Percentiles rank a stretch among this genome's conserved stretches.
These are phyloP conservation scores for Teunomyces atbi DNA, from an alignment of 805 yeast genomes.

Conservation along the genomic window DNA sequence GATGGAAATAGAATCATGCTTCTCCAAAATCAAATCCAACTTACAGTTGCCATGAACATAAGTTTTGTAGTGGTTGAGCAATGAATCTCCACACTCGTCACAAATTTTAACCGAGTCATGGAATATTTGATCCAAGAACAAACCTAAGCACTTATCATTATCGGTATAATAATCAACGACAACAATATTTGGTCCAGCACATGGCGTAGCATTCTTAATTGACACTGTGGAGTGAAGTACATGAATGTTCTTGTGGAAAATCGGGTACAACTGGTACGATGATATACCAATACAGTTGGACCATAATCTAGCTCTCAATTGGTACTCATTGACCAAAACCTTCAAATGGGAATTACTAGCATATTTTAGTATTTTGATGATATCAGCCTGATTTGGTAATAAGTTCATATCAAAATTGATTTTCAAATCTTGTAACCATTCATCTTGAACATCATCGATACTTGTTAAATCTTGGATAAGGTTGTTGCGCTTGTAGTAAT, in stretches of 20 bases:
- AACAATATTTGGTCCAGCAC: constrained; percentile 85
- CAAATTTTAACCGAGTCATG: constrained; percentile 66
- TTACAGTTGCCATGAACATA: constrained; percentile 89
- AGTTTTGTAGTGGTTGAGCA: constrained; percentile 74
- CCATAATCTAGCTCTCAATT: constrained; percentile 48
- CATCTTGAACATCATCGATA: constrained; percentile 25
- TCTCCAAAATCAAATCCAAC: constrained; percentile 73
- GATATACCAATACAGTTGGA: constrained; percentile 34
- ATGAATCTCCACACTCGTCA: constrained; percentile 71
- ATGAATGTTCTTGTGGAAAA: constrained; percentile 72
- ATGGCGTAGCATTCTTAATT: constrained; percentile 82
- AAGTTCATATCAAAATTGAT: constrained; percentile 23
- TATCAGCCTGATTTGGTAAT: constrained; percentile 41
- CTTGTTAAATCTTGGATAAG: constrained; percentile 19
- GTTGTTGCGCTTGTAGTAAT: constrained; percentile 18
- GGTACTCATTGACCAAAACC: constrained; percentile 51
- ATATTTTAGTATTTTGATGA: constrained; percentile 36
- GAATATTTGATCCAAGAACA: constrained; percentile 77
- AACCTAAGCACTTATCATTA: constrained; percentile 86
- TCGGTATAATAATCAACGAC: constrained; percentile 87
- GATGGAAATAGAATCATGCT: constrained; percentile 23
- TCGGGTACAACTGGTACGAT: constrained; percentile 41
- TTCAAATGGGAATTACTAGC: constrained; percentile 36
- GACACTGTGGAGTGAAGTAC: constrained; percentile 81
- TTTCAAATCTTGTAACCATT: constrained; percentile 25